Evolutionary conservation across 2,329 filamentous ascomycete genomes (phyloP), one percentile per base, ranked within the genome.

Genomic region (Hortaea werneckii): DNA sequence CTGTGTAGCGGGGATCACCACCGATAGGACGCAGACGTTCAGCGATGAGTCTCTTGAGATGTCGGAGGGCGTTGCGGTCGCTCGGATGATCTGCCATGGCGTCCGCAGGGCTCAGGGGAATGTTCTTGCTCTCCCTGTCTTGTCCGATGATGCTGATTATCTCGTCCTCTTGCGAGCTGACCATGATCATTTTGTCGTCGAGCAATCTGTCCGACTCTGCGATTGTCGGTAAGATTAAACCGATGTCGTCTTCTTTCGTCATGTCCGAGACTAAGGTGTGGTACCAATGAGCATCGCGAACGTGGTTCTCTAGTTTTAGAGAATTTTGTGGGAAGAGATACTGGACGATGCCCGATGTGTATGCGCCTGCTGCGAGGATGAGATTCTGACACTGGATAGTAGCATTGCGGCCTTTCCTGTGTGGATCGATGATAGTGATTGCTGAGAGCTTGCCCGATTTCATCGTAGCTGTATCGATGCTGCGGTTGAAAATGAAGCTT

Each of bases 321-420:
- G 26, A 8, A 29, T 20, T 38, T 4, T 43, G 38, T 0, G 34
- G 37, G 29, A 45, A 49, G 0, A 56, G 37, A 1, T 37, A 10
- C 8, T 46, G 12, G 40, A 53, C 49, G 29, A 54, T 42, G 2
- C 32, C 29, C 5, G 51, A 44, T 2, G 54, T 55, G 27, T 44
- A 54, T 10, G 54, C 45, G 3, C 57, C 55, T 6, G 53, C 51
- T 20, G 57, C 56, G 27, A 59, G 40, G 43, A 59, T 40, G 34
- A 59, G 42, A 40, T 56, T 50, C 30, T 44, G 29, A 41, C 54
- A 58, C 11, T 13, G 28, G 32, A 50, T 30, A 5, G 42, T 42
- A 30, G 12, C 3, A 6, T 27, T 26, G 9, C 28, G 9, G 10
- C 41, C 26, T 6, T 42, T 29, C 5, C 11, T 8, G 27, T 13